Base-by-base conservation (phyloP, 108 stramenopile genomes). In the Nitzschia sp. region DNA sequence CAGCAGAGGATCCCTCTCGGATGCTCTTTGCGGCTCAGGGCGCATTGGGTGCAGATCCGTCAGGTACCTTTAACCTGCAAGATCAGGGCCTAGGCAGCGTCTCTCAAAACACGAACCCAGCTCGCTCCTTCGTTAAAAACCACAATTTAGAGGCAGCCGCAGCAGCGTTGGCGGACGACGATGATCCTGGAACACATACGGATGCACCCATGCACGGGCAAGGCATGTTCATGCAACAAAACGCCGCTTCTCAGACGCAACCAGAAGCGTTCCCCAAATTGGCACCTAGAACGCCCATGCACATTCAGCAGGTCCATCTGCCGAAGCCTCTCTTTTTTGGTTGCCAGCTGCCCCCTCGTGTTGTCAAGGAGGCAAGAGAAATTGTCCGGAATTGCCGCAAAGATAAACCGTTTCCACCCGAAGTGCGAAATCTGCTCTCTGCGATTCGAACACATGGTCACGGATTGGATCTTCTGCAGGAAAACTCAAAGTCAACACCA, bases 291-390 rank as follows among this genome's bases (percentile, higher is more conserved):
- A 68, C 63, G 4, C 70, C 78, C 45, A 86, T 91, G 71, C 87
- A 79, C 53, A 66, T 72, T 21, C 89, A 94, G 72, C 79, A 79
- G 56, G 89, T 95, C 0, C 55, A 71, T 26, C 45, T 95, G 22
- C 85, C 81, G n/a, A 81, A 88, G 34, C 91, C 94, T 26, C 68
- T 95, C 35, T 95, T 95, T 66, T 95, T 95, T 67, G 94, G 94
- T 4, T 71, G 83, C 44, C 44, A 68, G 0, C 16, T 95, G 29
- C 89, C 91, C 16, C 89, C 90, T 2, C 83, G 88, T 25, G 72
- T 91, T 31, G 29, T 91, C 1, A 68, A 77, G 15, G 88, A 88
- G 71, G 88, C 85, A 8, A 63, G 76, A 64, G 41, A 38, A 21
- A 80, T 82, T 29, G 53, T 86, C 19, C 16, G 21, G 30, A 30